These are phyloP conservation scores for Dactylellina parvicollis DNA, from an alignment of 2,329 filamentous ascomycete genomes.

Conservation along the genomic window DNA sequence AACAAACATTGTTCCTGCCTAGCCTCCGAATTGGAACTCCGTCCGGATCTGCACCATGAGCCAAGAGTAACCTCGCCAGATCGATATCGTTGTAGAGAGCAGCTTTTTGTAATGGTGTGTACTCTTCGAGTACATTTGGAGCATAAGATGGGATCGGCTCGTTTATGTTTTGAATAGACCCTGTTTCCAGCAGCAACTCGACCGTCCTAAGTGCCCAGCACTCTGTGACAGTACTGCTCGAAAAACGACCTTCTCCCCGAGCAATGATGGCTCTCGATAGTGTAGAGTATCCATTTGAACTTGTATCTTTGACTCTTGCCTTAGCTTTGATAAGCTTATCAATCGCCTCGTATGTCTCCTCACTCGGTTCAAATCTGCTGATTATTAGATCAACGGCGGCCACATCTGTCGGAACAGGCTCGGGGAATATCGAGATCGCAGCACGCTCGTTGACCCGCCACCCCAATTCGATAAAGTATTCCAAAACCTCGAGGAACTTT, in stretches of 20 bases:
- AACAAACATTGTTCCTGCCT: not conserved
- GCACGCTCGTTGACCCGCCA: not conserved
- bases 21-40: not conserved
- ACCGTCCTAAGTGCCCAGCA: constrained; percentile 9
- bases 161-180: not conserved
- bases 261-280: not conserved
- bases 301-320: not conserved
- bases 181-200: not conserved
- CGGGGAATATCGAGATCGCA: not conserved
- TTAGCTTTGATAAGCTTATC: not conserved
- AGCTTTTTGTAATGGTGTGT: not conserved
- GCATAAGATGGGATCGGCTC: not conserved
- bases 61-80: not conserved
- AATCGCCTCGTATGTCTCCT: not conserved
- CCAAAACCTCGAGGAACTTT: not conserved
- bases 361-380: not conserved
- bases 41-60: not conserved
- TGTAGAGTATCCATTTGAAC: not conserved
- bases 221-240: not conserved
- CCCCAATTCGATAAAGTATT: not conserved
- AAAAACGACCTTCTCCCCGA: not conserved
- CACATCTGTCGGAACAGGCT: not conserved
- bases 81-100: not conserved
- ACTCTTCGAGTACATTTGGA: not conserved
- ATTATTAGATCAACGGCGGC: not conserved